Conservation (phyloP, 176 grass and related monocot species). For the Oryza brachyantha region DNA sequence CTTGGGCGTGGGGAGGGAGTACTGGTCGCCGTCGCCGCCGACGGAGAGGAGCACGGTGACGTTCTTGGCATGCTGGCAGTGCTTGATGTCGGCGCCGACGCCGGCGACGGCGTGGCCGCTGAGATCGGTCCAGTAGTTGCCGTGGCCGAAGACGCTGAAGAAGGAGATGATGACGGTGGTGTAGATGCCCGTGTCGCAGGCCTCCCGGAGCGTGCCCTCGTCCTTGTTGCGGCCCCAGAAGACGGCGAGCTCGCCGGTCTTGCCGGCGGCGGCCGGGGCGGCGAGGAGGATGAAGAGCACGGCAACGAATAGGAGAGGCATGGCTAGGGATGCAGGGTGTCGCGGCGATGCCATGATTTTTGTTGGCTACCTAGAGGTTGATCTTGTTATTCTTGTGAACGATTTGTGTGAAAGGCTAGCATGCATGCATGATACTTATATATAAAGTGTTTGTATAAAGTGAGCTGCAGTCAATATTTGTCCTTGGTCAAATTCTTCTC, state of each 20-base stretch:
- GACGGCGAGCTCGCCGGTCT: background rate
- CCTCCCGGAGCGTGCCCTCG: background rate
- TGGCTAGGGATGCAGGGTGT: no score
- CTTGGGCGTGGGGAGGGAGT: background rate
- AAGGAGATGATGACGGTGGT: background rate
- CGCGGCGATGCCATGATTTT: no score
- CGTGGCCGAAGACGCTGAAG: background rate
- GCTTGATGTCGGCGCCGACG: slow-evolving; percentile 34
- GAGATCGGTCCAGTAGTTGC: background rate
- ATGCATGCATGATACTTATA: no score
- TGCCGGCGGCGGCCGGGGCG: background rate
- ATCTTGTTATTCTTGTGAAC: no score
- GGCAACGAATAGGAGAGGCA: no score
- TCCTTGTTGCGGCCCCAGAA: slow-evolving; percentile 1
- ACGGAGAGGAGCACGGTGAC: slow-evolving; percentile 21
- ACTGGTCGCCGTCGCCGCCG: slow-evolving; percentile 12
- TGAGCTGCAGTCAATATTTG: no score
- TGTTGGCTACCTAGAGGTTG: no score
- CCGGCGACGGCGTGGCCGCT: slow-evolving; percentile 3
- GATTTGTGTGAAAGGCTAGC: no score
- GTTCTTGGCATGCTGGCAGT: slow-evolving; percentile 26
- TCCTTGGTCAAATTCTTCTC: no score
- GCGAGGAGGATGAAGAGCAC: background rate
- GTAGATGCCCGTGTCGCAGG: background rate
- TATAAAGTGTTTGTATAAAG: no score